phyloP scores from a whole-genome alignment of 805 yeast species.

The Pachysolen tannophilus region DNA sequence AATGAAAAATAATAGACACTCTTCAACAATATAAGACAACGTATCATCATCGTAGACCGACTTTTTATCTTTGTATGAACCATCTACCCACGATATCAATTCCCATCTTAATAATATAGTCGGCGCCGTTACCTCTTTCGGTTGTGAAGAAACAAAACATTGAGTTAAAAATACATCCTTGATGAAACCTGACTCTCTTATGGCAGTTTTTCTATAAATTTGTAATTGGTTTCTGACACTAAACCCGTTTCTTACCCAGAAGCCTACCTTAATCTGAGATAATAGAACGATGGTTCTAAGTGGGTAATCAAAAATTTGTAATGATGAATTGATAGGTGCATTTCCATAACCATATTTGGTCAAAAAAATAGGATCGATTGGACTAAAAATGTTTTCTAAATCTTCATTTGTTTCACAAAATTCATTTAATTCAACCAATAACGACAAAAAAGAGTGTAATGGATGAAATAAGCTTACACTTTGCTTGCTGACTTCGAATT shows the following conservation, averaged over 20 bases:
- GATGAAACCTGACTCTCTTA: conserved; percentile 75
- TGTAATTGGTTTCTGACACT: conserved; percentile 73
- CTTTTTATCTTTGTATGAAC: conserved; percentile 28
- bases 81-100: conserved; percentile 44
- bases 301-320: conserved; percentile 59
- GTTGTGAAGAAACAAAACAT: conserved; percentile 39
- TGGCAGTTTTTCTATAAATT: conserved; percentile 68
- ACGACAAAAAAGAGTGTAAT: conserved; percentile 62
- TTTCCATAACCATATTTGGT: conserved; percentile 7
- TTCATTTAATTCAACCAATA: conserved; percentile 53
- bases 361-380: conserved; percentile 2
- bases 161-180: conserved; percentile 76
- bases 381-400: conserved; percentile 16
- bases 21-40: conserved; percentile 66
- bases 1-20: conserved; percentile 61
- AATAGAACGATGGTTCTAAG: conserved; percentile 67
- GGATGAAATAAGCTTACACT: conserved; percentile 74
- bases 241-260: conserved; percentile 93
- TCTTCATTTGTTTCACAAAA: conserved; percentile 17
- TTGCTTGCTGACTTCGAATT: conserved; percentile 35
- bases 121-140: conserved; percentile 48
- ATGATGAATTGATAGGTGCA: conserved; percentile 10
- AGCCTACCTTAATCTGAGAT: conserved; percentile 80
- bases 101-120: conserved; percentile 68
- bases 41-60: conserved; percentile 37